Base-by-base conservation (phyloP, 179 eudicot species). In the Carnegiea gigantea region DNA sequence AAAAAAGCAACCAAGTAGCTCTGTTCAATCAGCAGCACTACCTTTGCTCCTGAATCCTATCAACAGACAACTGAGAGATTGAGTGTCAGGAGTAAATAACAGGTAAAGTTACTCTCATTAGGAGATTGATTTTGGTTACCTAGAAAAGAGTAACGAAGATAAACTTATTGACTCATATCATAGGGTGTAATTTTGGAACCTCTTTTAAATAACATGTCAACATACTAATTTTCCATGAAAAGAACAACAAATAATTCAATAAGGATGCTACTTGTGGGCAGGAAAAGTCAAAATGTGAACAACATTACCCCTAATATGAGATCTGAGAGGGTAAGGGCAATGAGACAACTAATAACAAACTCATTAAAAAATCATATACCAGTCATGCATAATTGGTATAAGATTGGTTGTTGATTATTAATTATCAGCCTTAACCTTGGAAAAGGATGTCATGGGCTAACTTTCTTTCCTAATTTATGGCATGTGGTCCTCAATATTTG, bases 401-500 rank as follows among this genome's bases (percentile, higher is more conserved):
- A n/a, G 17, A n/a, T 33, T 65, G 40, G 5, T 49, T 57, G 71
- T 26, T 40, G 8, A 44, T 24, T 9, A 49, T 15, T 40, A 57
- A 49, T 15, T 40, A 57, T 76, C 23, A 40, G 26, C 72, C 44
- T 38, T 67, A 72, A 33, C 23, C 30, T 48, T 51, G 71, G 79
- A 76, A 80, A 67, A 62, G 43, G 74, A 68, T 49, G 23, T 68
- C 24, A 53, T 75, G 57, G 65, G 70, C 48, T 71, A 43, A 68
- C 23, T 54, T 51, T 59, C 49, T 76, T 30, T 76, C 84, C 72
- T 23, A 28, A 49, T 57, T 72, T 53, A 73, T 73, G 53, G 76
- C 12, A 40, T 78, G 73, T 81, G 81, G 79, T 78, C 82, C 82
- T 78, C 18, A n/a, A 26, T 26, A 43, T 65, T 49, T 12, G 81